A percentile compares a stretch with the other conserved stretches of the same genome.
phyloP scores from a whole-genome alignment of 768 basidiomycete genomes.

The Scleroderma citrinum region DNA sequence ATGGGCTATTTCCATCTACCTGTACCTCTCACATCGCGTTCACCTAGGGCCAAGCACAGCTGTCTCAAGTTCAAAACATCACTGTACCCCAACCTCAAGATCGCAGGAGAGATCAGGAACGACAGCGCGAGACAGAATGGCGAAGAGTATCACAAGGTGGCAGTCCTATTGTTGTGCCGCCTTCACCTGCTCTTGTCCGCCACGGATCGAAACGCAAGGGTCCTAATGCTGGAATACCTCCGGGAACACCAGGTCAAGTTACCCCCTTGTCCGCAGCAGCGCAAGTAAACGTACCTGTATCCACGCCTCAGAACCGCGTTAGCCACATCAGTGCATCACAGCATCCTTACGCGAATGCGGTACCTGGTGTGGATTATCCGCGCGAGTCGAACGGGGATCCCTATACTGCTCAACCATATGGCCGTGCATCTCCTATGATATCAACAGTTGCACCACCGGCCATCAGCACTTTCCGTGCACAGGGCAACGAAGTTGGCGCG shows the following conservation, averaged over 20 bases:
- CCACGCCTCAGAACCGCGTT: conserved; percentile 44
- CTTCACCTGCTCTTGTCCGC: conserved; percentile 75
- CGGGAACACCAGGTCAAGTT: conserved; percentile 46
- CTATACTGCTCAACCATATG: conserved; percentile 58
- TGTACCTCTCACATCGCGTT: conserved; percentile 6
- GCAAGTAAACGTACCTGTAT: conserved; percentile 67
- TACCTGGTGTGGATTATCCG: conserved; percentile 53
- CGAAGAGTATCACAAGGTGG: conserved; percentile 52
- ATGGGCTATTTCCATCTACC: background rate
- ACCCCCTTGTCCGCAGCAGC: conserved; percentile 73
- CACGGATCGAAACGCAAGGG: conserved; percentile 68
- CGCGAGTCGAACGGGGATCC: conserved; percentile 43
- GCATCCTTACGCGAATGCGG: conserved; percentile 68
- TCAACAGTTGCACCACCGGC: conserved; percentile 66
- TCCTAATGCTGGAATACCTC: conserved; percentile 55
- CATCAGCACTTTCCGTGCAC: conserved; percentile 65
- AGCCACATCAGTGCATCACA: conserved; percentile 37
- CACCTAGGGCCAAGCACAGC: conserved; percentile 53
- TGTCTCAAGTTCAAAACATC: conserved; percentile 58
- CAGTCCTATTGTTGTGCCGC: conserved; percentile 52
- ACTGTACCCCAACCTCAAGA: conserved; percentile 46
- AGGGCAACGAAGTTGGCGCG: conserved; percentile 62
- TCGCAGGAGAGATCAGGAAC: conserved; percentile 49
- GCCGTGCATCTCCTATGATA: conserved; percentile 81
- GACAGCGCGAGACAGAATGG: conserved; percentile 53